Conservation (phyloP, 306 rosid species). For the Psophocarpus tetragonolobus region DNA sequence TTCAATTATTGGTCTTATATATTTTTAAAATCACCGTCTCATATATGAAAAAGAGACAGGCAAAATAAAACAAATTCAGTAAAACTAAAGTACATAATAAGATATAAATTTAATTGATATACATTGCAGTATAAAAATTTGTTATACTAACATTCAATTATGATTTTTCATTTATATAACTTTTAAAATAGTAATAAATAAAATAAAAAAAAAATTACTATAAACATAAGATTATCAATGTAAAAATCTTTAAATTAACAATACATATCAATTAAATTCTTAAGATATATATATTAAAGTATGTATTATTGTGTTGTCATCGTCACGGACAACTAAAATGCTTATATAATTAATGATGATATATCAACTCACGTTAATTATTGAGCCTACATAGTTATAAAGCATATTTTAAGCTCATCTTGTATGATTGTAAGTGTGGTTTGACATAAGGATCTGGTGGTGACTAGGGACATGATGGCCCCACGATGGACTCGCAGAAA, state of each 20-base stretch:
- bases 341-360: constrained; percentile 14
- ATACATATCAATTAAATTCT: no score
- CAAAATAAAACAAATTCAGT: background rate
- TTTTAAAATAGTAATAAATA: no score
- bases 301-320: background rate
- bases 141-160: no score
- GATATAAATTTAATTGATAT: no score
- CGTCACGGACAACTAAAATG: background rate
- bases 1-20: background rate
- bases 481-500: constrained; percentile 32
- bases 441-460: constrained; percentile 10
- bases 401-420: background rate
- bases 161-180: no score
- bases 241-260: no score
- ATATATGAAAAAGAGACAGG: background rate
- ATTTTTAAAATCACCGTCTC: background rate
- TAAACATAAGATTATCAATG: no score
- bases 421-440: constrained; percentile 3
- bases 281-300: no score
- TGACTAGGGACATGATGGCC: constrained; percentile 18
- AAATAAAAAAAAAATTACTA: no score
- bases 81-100: background rate
- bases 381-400: background rate
- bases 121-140: no score
- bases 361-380: constrained; percentile 14